phyloP scores from a whole-genome alignment of 768 basidiomycete genomes.

The Tricholoma terreum region DNA sequence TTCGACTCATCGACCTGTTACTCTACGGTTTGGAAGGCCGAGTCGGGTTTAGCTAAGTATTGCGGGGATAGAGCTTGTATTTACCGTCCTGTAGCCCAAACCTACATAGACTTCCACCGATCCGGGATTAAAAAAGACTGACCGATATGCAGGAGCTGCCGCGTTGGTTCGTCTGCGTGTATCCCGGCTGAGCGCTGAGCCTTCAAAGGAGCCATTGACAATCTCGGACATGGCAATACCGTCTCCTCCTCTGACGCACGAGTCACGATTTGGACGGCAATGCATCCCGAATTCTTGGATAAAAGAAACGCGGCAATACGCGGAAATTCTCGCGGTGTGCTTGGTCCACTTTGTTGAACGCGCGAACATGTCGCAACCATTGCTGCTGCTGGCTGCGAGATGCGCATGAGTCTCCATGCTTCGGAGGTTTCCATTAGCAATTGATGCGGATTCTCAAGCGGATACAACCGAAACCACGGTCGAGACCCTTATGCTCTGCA shows the following conservation, averaged over 20 bases:
- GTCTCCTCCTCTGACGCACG: slow-evolving; percentile 75
- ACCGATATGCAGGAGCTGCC: too few species aligned
- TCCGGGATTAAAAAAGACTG: too few species aligned
- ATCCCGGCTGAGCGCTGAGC: too few species aligned
- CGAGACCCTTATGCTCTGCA: slow-evolving; percentile 62
- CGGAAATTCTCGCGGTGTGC: slow-evolving; percentile 52
- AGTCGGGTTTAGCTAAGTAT: too few species aligned
- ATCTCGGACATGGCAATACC: slow-evolving; percentile 68
- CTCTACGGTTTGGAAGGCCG: too few species aligned
- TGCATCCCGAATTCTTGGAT: slow-evolving; percentile 1
- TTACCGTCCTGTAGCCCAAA: too few species aligned
- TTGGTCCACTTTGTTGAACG: slow-evolving; percentile 51
- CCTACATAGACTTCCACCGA: too few species aligned
- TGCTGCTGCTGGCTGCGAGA: slow-evolving; percentile 33
- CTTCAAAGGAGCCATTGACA: slow-evolving; percentile 36
- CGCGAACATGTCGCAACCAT: slow-evolving; percentile 29
- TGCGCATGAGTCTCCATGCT: slow-evolving; percentile 46
- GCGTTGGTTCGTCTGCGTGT: too few species aligned
- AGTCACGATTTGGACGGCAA: slow-evolving; percentile 65
- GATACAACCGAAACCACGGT: not conserved
- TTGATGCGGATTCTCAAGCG: slow-evolving; percentile 40
- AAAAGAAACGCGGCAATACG: slow-evolving; percentile 19
- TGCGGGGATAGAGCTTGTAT: slow-evolving; percentile 19
- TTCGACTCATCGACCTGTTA: too few species aligned
- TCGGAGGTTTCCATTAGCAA: slow-evolving; percentile 61